Conservation (phyloP, 2,329 filamentous ascomycete genomes). For the Didymella exigua region DNA sequence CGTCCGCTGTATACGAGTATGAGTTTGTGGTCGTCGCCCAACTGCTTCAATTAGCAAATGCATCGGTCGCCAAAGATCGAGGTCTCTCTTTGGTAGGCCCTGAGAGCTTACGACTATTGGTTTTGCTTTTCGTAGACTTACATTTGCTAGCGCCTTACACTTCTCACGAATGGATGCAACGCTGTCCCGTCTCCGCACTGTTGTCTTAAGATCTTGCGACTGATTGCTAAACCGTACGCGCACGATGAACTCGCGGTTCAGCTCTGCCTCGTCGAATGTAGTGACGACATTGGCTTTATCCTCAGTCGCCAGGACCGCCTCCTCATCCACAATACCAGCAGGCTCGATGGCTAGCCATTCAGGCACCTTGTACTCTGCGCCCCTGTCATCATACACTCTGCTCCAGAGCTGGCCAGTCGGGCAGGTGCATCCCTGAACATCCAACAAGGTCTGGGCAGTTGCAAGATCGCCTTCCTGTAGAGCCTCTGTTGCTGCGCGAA, state of each 20-base stretch:
- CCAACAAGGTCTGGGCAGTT: constrained; percentile 76
- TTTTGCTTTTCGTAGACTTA: not conserved
- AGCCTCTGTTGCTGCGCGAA: constrained; percentile 70
- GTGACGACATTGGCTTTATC: constrained; percentile 22
- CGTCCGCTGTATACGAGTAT: constrained; percentile 82
- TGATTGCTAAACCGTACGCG: constrained; percentile 6
- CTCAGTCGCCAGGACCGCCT: constrained; percentile 18
- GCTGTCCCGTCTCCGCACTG: constrained; percentile 1
- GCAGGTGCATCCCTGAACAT: constrained; percentile 68
- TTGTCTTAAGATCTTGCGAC: not conserved
- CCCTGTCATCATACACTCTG: constrained; percentile 53
- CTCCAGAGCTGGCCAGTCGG: constrained; percentile 50
- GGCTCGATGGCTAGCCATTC: constrained; percentile 55
- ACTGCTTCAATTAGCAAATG: constrained; percentile 42
- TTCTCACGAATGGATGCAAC: constrained; percentile 11
- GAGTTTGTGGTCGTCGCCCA: constrained; percentile 64
- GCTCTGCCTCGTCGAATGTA: constrained; percentile 10
- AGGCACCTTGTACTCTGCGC: constrained; percentile 52
- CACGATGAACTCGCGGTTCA: constrained; percentile 5
- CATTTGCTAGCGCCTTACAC: constrained; percentile 10
- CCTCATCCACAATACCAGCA: constrained; percentile 44
- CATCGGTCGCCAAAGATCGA: not conserved
- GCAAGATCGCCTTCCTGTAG: constrained; percentile 61
- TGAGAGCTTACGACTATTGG: not conserved
- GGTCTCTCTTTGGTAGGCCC: not conserved